Base-by-base conservation (phyloP, 441 rosid species). In the Adansonia gregorii region DNA sequence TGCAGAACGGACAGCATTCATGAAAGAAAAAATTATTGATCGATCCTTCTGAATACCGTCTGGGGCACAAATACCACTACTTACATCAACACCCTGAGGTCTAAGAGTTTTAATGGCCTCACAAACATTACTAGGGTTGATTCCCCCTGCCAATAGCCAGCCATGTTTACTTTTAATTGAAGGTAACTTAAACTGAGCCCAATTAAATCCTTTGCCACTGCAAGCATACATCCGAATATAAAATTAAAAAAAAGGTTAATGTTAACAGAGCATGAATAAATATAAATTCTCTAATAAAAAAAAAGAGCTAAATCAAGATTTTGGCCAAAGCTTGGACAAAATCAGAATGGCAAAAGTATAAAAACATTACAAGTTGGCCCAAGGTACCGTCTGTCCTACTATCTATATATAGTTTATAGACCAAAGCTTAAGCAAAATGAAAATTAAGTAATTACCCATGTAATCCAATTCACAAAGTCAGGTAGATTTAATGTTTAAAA, bases 71-170 rank as follows among this genome's bases (percentile, higher is more conserved):
- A 95, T 90, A 68, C 98, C 94, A 9, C 97, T 90, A 71, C 97
- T 92, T 19, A 94, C 98, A 79, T 94, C 99, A 59, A 92, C 80
- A 22, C 97, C 98, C 22, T 84, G 75, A 48, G 97, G 97, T 74
- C 86, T 86, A 49, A 90, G 90, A 43, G 79, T 85, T 17, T 88
- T 79, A 48, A 95, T 81, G 31, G 97, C 97, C 88, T 89, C 88
- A 71, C 74, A 52, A 78, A 82, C 94, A 39, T 92, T 94, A 61
- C 83, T 80, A 22, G 92, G 95, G 77, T 89, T 83, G 79, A 95
- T 88, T 82, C 97, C 98, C 60, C 97, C 97, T 0, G 98, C 98
- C 82, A 94, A 85, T 73, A 95, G 91, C 97, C 97, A 92, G 54
- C 97, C 97, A 15, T 88, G 72, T 82, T 83, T 92, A 92, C 98